Evolutionary conservation across 78 protist species (phyloP), one percentile per base, ranked within the genome.

Genomic region (Corallochytrium limacisporum): DNA sequence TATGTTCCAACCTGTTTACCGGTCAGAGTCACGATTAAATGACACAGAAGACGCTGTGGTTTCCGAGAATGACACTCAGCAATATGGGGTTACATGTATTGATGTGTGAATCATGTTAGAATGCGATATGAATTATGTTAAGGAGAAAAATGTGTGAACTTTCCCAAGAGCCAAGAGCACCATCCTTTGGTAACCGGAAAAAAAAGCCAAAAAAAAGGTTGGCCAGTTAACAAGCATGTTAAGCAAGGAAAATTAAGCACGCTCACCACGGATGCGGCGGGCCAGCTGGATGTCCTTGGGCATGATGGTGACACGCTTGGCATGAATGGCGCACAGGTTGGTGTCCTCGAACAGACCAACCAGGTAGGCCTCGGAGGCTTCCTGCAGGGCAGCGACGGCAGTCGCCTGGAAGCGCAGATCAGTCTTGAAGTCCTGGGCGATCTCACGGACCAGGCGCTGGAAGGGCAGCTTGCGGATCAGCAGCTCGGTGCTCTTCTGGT

Each of bases 281-380:
- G 96, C 93, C 31, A 91, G 83, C 75, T 87, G 90, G 50, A 87
- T 77, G 75, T 92, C 97, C 84, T 84, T 83, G 62, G 92, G 87
- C 86, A 92, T 79, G 71, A 85, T 80, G 22, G 91, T 85, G 28
- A 80, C 83, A 29, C 77, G 79, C 65, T 57, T 42, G 56, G 81
- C 87, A 66, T 79, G 85, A 68, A 80, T 80, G 46, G 85, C 80
- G 70, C 80, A 73, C n/a, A 80, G 67, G 73, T 80, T 80, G 54
- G 80, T 74, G 65, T 80, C 86, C 72, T 78, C 89, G 37, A 83
- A 78, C 42, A 83, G 75, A 29, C 57, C 46, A 32, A 78, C 78
- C 31, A 78, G 74, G 75, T 74, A 83, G 31, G 84, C 89, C 69
- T 78, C 84, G 28, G 72, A 0, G 3, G 85, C 79, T 68, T 80